phyloP scores from a whole-genome alignment of 2,329 filamentous ascomycete genomes.

The Phaeosphaeria sp. region DNA sequence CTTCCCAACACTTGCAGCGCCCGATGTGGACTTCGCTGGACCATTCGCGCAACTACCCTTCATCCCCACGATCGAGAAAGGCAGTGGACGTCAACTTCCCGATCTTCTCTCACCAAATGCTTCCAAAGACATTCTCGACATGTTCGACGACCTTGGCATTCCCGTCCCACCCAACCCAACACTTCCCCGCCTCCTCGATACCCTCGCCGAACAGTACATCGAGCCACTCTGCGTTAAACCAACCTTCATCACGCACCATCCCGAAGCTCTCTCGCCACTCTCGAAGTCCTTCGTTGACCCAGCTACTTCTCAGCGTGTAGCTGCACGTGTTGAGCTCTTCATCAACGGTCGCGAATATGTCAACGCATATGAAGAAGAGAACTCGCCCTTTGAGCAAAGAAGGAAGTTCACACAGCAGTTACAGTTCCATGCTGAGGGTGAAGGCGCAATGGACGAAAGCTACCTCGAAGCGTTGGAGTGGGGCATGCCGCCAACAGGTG shows the following conservation, averaged over 20 bases:
- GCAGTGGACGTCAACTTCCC: slow-evolving; percentile 70
- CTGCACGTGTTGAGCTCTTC: slow-evolving; percentile 86
- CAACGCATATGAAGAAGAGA: slow-evolving; percentile 99
- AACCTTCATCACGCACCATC: slow-evolving; percentile 88
- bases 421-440: slow-evolving; percentile 41
- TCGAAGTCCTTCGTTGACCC: slow-evolving; percentile 83
- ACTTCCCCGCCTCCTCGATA: slow-evolving; percentile 78
- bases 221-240: slow-evolving; percentile 77
- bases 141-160: slow-evolving; percentile 61
- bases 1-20: slow-evolving; percentile 41
- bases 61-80: slow-evolving; percentile 76
- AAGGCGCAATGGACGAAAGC: slow-evolving; percentile 71
- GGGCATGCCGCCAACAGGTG: slow-evolving; percentile 92
- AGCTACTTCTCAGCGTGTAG: slow-evolving; percentile 70
- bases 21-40: slow-evolving; percentile 64
- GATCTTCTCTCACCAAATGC: slow-evolving; percentile 59
- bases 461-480: slow-evolving; percentile 86
- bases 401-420: slow-evolving; percentile 76
- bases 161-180: slow-evolving; percentile 60
- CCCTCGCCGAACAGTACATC: slow-evolving; percentile 75
- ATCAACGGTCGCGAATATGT: slow-evolving; percentile 80
- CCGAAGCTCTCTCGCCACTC: slow-evolving; percentile 87
- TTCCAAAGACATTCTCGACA: slow-evolving; percentile 61
- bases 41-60: slow-evolving; percentile 76
- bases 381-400: slow-evolving; percentile 85